Conservation (phyloP, 192 early-diverging fungal genomes). For the Lobosporangium transversale region DNA sequence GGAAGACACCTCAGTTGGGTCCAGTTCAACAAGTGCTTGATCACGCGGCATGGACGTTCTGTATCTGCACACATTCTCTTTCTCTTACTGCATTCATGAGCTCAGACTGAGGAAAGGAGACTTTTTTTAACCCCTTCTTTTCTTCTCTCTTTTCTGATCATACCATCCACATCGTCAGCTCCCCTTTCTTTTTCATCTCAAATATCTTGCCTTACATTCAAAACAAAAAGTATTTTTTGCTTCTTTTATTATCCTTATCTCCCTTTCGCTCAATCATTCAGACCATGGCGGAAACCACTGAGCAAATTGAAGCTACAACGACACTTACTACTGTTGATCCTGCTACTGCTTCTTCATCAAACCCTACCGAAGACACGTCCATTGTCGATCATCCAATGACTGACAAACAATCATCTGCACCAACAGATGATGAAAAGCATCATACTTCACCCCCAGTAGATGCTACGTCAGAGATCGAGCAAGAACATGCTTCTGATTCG, state of each 20-base stretch:
- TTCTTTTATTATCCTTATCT: background rate
- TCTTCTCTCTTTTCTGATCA: background rate
- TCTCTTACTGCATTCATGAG: background rate
- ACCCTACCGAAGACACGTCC: background rate
- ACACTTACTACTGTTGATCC: conserved; percentile 1
- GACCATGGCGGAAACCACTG: conserved; percentile 16
- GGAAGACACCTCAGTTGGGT: too few relatives aligned
- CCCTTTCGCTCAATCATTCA: background rate
- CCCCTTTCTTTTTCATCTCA: background rate
- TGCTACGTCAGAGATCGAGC: conserved; percentile 5
- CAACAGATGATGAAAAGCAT: conserved; percentile 4
- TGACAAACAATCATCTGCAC: background rate
- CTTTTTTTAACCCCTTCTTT: background rate
- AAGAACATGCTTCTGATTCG: conserved; percentile 11
- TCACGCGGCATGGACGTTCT: too few relatives aligned
- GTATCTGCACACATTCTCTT: background rate
- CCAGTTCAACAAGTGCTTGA: too few relatives aligned
- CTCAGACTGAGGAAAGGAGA: too few relatives aligned
- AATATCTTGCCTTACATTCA: background rate
- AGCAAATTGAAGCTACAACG: conserved; percentile 5
- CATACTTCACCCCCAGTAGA: background rate
- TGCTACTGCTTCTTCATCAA: background rate
- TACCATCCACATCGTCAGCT: too few relatives aligned
- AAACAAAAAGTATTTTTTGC: background rate
- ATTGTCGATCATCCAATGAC: background rate